These are phyloP conservation scores for Trypanosomatidae sp. DNA, from an alignment of 208 protist genomes.

Conservation along the genomic window DNA sequence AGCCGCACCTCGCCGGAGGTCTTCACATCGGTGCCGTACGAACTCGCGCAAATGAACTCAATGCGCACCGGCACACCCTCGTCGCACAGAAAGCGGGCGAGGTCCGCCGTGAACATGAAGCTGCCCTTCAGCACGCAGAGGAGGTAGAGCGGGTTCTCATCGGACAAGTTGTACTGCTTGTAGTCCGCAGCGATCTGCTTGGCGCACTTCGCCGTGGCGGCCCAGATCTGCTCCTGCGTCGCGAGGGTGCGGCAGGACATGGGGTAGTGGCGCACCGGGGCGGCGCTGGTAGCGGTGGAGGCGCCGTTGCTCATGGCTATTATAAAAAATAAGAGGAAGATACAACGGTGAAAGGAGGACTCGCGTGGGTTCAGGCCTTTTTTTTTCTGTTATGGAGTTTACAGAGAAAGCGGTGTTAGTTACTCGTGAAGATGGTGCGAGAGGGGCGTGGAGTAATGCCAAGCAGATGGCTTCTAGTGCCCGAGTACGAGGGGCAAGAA, in stretches of 20 bases:
- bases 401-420: too few species aligned
- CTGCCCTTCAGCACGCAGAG: constrained; percentile 87
- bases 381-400: too few species aligned
- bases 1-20: constrained; percentile 81
- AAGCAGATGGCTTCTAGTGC: too few species aligned
- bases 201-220: constrained; percentile 40
- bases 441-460: too few species aligned
- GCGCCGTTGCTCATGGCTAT: constrained; percentile 1
- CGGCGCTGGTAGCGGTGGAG: neutral
- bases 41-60: constrained; percentile 87
- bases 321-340: neutral
- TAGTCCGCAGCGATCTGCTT: constrained; percentile 80
- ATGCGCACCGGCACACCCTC: constrained; percentile 65
- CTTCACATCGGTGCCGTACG: constrained; percentile 46
- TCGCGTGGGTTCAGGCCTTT: too few species aligned
- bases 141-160: constrained; percentile 73
- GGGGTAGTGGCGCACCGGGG: constrained; percentile 42
- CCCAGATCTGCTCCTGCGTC: constrained; percentile 58
- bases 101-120: constrained; percentile 83
- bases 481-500: too few species aligned
- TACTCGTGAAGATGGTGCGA: too few species aligned
- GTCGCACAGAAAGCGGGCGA: constrained; percentile 59
- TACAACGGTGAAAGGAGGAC: too few species aligned
- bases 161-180: constrained; percentile 30
- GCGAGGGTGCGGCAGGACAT: constrained; percentile 53